A percentile compares a stretch with the other conserved stretches of the same genome.
phyloP scores from a whole-genome alignment of 1,139 yeast genomes.

The Zygosaccharomyces sapae region DNA sequence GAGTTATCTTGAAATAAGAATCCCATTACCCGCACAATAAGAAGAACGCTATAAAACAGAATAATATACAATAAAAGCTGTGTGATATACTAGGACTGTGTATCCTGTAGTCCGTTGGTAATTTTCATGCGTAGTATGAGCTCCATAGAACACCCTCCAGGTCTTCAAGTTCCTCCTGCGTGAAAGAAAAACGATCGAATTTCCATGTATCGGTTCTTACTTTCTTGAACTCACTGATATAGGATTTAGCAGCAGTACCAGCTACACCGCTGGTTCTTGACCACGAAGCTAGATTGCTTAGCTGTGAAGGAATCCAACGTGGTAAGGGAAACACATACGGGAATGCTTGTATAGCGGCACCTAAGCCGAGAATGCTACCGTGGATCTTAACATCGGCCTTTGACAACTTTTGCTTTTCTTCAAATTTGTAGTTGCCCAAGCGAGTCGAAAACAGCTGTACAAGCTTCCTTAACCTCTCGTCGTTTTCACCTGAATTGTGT shows the following conservation, averaged over 20 bases:
- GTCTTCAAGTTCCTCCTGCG: conserved; percentile 78
- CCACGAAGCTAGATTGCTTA: conserved; percentile 65
- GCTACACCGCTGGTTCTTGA: conserved; percentile 65
- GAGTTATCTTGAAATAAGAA: background rate
- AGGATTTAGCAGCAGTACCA: conserved; percentile 81
- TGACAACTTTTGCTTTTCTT: conserved; percentile 39
- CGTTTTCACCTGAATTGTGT: conserved; percentile 62
- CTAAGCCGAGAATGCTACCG: conserved; percentile 85
- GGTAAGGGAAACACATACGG: conserved; percentile 94
- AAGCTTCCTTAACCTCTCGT: conserved; percentile 38
- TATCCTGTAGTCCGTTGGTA: background rate
- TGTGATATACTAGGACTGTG: background rate
- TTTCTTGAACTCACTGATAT: conserved; percentile 81
- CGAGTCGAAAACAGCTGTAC: conserved; percentile 40
- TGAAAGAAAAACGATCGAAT: conserved; percentile 73
- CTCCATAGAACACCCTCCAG: conserved; percentile 93
- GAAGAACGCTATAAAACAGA: conserved; percentile 7
- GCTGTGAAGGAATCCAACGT: conserved; percentile 73
- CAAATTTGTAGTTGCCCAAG: conserved; percentile 34
- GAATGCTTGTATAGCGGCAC: conserved; percentile 84
- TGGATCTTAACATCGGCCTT: conserved; percentile 56
- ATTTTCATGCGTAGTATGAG: conserved; percentile 65
- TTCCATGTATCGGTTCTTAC: conserved; percentile 97
- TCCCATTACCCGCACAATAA: conserved; percentile 10
- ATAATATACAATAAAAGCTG: background rate